These are phyloP conservation scores for Leptographium galeiforme DNA, from an alignment of 2,329 filamentous ascomycete species.

Conservation along the genomic window DNA sequence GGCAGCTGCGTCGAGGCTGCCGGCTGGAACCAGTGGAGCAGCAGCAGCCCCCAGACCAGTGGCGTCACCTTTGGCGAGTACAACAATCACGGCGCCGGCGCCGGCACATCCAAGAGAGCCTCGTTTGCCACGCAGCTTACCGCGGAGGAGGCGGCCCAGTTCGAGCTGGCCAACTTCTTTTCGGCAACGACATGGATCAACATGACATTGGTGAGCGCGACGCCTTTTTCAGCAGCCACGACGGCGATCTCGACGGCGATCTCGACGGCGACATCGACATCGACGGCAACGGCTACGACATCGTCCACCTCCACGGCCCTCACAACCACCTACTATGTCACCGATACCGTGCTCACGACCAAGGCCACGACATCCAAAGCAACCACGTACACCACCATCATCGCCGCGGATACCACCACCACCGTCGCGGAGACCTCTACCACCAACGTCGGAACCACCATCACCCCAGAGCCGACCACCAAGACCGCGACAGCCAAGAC, in stretches of 20 bases:
- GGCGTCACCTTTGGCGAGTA: slow-evolving; percentile 32
- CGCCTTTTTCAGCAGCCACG: slow-evolving; percentile 18
- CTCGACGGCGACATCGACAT: neutral
- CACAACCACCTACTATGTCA: neutral
- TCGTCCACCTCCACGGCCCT: neutral
- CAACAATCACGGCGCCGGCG: slow-evolving; percentile 26
- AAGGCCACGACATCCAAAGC: neutral
- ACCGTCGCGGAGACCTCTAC: neutral
- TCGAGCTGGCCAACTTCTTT: slow-evolving; percentile 26
- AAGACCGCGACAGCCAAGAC: neutral
- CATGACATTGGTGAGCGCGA: slow-evolving; percentile 22
- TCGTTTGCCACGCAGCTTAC: slow-evolving; percentile 1
- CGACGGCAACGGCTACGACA: neutral
- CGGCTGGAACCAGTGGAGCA: slow-evolving; percentile 36
- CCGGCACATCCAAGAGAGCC: slow-evolving; percentile 38
- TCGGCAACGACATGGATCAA: slow-evolving; percentile 26
- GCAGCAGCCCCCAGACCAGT: slow-evolving; percentile 17
- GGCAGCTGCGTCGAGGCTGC: slow-evolving; percentile 10
- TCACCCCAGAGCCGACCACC: neutral
- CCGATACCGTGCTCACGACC: neutral
- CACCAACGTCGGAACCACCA: neutral
- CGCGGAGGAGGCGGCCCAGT: slow-evolving; percentile 17
- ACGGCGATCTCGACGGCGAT: no score
- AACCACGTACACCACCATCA: neutral
- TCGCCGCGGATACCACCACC: neutral